These are phyloP conservation scores for Lasiosphaeria ovina DNA, from an alignment of 495 filamentous ascomycete species.

Conservation along the genomic window DNA sequence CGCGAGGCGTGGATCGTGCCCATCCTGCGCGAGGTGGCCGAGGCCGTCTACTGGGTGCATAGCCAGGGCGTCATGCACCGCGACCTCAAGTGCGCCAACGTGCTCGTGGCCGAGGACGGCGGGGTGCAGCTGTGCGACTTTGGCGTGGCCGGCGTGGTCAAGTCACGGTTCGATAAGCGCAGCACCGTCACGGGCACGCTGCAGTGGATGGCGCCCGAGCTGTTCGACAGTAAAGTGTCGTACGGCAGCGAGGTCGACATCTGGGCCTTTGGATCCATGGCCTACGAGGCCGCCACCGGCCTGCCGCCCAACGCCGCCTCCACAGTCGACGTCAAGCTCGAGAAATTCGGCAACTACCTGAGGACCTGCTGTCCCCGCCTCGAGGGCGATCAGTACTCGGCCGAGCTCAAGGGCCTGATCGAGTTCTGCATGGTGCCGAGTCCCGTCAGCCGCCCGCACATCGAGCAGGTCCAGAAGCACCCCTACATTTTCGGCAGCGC, in stretches of 20 bases:
- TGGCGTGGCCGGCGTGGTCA: conserved; percentile 19
- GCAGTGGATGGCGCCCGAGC: conserved; percentile 23
- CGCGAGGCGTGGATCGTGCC: conserved; percentile 21
- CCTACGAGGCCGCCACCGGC: conserved; percentile 17
- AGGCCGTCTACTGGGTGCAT: conserved; percentile 19
- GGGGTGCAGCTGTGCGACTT: conserved; percentile 20
- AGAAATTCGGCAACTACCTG: conserved; percentile 14
- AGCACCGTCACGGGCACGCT: conserved; percentile 21
- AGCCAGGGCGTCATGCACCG: conserved; percentile 19
- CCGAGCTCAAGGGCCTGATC: conserved; percentile 11
- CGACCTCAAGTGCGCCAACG: conserved; percentile 22
- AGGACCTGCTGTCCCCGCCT: conserved; percentile 14
- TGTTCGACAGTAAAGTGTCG: conserved; percentile 16
- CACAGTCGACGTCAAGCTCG: conserved; percentile 6
- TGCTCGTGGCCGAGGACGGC: conserved; percentile 18
- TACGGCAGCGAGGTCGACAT: conserved; percentile 21
- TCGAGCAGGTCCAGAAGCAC: conserved; percentile 16
- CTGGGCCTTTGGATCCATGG: conserved; percentile 21
- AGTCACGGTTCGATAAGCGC: conserved; percentile 18
- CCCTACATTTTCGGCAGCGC: conserved; percentile 15
- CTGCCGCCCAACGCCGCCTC: conserved; percentile 15
- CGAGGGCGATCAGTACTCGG: conserved; percentile 14
- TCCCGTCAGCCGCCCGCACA: conserved; percentile 9
- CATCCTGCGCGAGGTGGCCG: conserved; percentile 20
- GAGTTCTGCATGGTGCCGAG: conserved; percentile 17